phyloP scores from a whole-genome alignment of 129 eudicot species.

The Centrapalus pauciflorus region DNA sequence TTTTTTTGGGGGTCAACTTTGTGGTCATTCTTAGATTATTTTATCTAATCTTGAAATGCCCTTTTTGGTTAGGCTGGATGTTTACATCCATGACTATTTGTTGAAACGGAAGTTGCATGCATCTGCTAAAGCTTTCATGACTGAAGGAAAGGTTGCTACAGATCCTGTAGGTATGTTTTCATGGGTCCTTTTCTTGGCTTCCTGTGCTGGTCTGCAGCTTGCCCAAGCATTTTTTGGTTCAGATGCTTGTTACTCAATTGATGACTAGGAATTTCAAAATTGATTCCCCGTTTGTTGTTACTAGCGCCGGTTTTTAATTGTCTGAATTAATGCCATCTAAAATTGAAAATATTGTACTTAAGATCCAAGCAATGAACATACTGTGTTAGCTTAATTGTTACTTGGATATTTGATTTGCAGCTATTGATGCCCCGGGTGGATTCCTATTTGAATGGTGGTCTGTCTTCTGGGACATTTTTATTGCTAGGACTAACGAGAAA shows the following conservation, averaged over 20 bases:
- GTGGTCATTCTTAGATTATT: slow-evolving; percentile 9
- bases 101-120: slow-evolving; percentile 84
- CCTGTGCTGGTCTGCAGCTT: neutral
- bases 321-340: neutral
- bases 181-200: neutral
- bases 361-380: neutral
- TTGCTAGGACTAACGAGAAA: slow-evolving; percentile 95
- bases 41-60: neutral
- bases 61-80: slow-evolving; percentile 76
- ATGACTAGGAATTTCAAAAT: neutral
- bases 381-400: neutral
- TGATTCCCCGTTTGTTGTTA: slow-evolving; percentile 1
- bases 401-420: slow-evolving; percentile 32
- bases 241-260: neutral
- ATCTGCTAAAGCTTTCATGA: slow-evolving; percentile 98
- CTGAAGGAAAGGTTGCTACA: slow-evolving; percentile 97
- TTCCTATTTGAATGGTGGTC: slow-evolving; percentile 99
- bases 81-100: slow-evolving; percentile 93
- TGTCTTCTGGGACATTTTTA: slow-evolving; percentile 97
- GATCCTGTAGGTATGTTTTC: slow-evolving; percentile 85
- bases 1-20: neutral
- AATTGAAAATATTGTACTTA: neutral
- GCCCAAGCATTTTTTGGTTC: neutral
- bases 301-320: neutral
- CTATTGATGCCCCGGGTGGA: slow-evolving; percentile 99